Percentiles rank a stretch among this genome's conserved stretches.
phyloP scores from a whole-genome alignment of 257 asterid genomes.

The Solanum microdontum region DNA sequence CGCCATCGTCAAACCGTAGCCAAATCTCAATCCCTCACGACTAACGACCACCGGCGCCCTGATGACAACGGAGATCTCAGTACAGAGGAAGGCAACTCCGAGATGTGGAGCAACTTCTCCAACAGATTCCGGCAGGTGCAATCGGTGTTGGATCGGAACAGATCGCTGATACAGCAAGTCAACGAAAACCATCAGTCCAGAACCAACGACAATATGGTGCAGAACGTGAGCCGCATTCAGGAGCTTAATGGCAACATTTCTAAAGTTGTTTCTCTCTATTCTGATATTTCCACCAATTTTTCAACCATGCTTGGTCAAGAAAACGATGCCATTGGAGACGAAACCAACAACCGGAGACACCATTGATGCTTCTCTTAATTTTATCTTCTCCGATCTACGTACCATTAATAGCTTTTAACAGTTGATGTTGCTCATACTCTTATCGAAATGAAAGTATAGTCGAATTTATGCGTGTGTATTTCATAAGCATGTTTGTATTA shows the following conservation, averaged over 20 bases:
- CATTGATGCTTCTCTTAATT: not conserved
- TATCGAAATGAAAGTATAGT: not conserved
- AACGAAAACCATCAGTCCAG: conserved; percentile 68
- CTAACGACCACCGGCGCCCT: not conserved
- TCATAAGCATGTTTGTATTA: not conserved
- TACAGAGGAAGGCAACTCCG: conserved; percentile 23
- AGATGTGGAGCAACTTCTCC: conserved; percentile 43
- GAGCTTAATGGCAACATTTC: conserved; percentile 61
- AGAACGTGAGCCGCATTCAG: conserved; percentile 53
- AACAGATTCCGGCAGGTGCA: conserved; percentile 56
- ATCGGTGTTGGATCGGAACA: conserved; percentile 61
- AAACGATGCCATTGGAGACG: not conserved
- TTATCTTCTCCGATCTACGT: too few relatives aligned
- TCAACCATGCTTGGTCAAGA: conserved; percentile 20
- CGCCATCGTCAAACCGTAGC: conserved; percentile 4
- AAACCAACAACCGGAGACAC: conserved; percentile 10
- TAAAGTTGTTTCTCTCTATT: conserved; percentile 50
- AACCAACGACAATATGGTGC: conserved; percentile 46
- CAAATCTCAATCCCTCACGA: conserved; percentile 1
- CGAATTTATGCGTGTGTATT: not conserved
- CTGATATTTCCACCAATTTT: conserved; percentile 46
- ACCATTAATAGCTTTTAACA: too few relatives aligned
- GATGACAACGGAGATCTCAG: conserved; percentile 1
- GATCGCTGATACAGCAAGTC: conserved; percentile 63
- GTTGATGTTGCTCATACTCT: too few relatives aligned